Evolutionary conservation across 306 rosid species (phyloP), one percentile per base, ranked within the genome.

Genomic region (Sophora flavescens): DNA sequence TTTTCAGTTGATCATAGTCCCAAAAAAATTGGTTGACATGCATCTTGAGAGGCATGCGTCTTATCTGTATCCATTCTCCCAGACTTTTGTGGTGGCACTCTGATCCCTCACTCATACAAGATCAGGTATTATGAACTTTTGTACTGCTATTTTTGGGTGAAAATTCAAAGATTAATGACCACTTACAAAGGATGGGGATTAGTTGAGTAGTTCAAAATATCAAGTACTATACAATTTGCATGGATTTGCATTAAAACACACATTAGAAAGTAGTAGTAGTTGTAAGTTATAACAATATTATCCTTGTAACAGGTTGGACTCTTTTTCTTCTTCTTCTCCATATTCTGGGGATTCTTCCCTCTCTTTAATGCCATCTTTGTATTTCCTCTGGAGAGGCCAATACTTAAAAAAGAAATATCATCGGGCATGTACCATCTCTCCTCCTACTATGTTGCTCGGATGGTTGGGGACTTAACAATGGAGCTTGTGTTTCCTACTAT

Each of bases 341-440:
- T n/a, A n/a, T n/a, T n/a, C n/a, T n/a, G n/a, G n/a, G n/a, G n/a
- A n/a, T n/a, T n/a, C n/a, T n/a, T n/a, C n/a, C n/a, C n/a, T n/a
- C n/a, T n/a, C n/a, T n/a, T 87, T 68, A 91, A 84, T 64, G 95
- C 98, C 76, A 89, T 91, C 68, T 93, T 93, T 62, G 84, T 91
- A 3, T 93, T 93, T 54, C 98, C 98, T 6, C 68, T 84, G 64
- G 98, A 91, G 78, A 78, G 88, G 65, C 97, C 98, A 68, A 88
- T 93, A 95, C 88, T 93, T 22, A 79, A 52, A 72, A 93, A 89
- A 67, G 98, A 93, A 70, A 87, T 90, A 78, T 91, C 96, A 33
- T 91, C 98, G 11, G 90, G 95, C 61, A 93, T 93, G 98, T 93
- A 93, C 83, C 90, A 89, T 56, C 95, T 93, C 22, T 93, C 98